Evolutionary conservation across 1,284 basidiomycete species (phyloP).

Genomic region (Amylostereum areolatum): DNA sequence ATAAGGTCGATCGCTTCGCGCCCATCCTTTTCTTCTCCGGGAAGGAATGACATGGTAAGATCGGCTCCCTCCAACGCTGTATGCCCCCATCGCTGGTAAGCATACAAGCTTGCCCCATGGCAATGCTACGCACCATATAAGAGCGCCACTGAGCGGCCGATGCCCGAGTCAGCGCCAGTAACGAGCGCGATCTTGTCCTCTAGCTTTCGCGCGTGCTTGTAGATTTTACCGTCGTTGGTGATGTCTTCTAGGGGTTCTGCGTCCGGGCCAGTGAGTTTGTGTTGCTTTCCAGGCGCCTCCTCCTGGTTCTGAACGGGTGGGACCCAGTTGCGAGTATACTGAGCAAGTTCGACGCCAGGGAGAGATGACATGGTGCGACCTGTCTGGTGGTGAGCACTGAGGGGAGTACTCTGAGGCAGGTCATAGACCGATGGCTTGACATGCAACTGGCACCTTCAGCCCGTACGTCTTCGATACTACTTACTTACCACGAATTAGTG

Average conservation of each 20-base stretch:
- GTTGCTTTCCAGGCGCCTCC: too few species aligned
- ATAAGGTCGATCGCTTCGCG: conserved; percentile 32
- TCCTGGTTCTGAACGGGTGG: conserved; percentile 23
- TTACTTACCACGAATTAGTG: too few species aligned
- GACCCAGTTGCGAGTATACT: too few species aligned
- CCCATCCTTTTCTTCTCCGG: conserved; percentile 42
- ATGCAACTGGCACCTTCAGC: too few species aligned
- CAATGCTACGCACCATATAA: conserved; percentile 25
- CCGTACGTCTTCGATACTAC: too few species aligned
- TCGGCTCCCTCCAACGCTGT: conserved; percentile 54
- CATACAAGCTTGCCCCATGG: conserved; percentile 7
- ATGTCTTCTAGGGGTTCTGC: conserved; percentile 43
- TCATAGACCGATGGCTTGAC: too few species aligned
- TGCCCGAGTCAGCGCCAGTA: conserved; percentile 47
- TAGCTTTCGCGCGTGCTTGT: conserved; percentile 36
- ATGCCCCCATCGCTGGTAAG: not conserved
- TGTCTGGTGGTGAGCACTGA: too few species aligned
- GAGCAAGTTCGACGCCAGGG: too few species aligned
- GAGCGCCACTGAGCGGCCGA: conserved; percentile 33
- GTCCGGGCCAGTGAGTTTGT: conserved; percentile 19
- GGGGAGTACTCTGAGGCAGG: too few species aligned
- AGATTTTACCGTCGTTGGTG: conserved; percentile 40
- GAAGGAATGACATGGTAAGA: conserved; percentile 44
- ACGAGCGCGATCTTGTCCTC: conserved; percentile 41
- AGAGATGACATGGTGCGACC: too few species aligned